phyloP scores from a whole-genome alignment of 2,329 filamentous ascomycete species.

The Cladosporium sp. region DNA sequence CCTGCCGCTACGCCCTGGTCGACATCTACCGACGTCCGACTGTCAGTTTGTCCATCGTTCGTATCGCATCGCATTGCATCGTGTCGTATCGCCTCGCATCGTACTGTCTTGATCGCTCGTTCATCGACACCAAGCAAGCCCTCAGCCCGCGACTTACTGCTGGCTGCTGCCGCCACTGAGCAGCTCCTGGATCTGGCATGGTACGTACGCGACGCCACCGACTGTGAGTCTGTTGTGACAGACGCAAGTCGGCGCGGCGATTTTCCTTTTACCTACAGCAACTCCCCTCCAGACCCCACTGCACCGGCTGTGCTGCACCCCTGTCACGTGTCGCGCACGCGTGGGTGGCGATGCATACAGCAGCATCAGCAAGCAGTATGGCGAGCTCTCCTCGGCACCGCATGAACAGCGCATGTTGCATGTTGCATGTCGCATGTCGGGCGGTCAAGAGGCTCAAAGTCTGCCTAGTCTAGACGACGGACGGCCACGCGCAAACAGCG shows the following conservation, averaged over 20 bases:
- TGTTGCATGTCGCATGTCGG: background rate
- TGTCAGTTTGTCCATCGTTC: background rate
- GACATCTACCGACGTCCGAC: conserved; percentile 10
- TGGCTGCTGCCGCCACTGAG: conserved; percentile 19
- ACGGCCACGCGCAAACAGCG: conserved; percentile 10
- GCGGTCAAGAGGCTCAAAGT: background rate
- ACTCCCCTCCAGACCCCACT: background rate
- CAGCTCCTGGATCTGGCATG: conserved; percentile 18
- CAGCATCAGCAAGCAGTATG: background rate
- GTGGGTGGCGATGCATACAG: background rate
- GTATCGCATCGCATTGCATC: conserved; percentile 17
- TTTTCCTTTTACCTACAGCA: background rate
- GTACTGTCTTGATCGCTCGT: background rate
- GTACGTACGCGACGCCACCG: conserved; percentile 15
- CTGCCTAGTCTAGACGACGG: conserved; percentile 7
- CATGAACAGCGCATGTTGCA: conserved; percentile 12
- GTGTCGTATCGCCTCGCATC: background rate
- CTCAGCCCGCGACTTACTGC: conserved; percentile 4
- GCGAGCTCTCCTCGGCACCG: conserved; percentile 10
- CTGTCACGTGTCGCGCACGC: conserved; percentile 16
- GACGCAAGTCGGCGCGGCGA: conserved; percentile 6
- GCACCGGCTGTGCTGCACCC: background rate
- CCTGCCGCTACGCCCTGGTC: conserved; percentile 17
- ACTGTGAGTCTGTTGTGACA: background rate
- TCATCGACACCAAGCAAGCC: background rate